Conservation (phyloP, 2,329 filamentous ascomycete species). For the Aspergillus puulaauensis region DNA sequence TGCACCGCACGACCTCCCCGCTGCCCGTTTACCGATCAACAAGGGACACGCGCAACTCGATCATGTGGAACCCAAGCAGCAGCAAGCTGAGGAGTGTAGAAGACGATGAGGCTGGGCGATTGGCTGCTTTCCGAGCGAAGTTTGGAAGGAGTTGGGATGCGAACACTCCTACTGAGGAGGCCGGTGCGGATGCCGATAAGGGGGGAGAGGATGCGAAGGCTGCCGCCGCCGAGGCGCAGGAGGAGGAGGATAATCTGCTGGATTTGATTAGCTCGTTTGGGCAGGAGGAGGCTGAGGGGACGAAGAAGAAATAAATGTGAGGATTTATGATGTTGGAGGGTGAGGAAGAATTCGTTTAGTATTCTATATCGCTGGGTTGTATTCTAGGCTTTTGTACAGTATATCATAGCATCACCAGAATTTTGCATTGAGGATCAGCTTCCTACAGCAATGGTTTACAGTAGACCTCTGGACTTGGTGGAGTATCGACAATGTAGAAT, state of each 20-base stretch:
- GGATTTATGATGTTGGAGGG: not conserved
- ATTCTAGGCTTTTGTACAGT: conserved; percentile 17
- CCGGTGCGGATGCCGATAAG: conserved; percentile 20
- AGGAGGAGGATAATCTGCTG: conserved; percentile 56
- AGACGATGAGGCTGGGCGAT: conserved; percentile 87
- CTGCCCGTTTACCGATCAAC: conserved; percentile 59
- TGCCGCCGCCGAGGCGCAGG: conserved; percentile 43
- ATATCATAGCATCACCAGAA: conserved; percentile 8
- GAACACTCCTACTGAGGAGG: conserved; percentile 31
- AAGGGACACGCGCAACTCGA: conserved; percentile 87
- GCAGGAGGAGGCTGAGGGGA: conserved; percentile 38
- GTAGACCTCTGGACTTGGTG: not conserved
- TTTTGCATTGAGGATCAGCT: not conserved
- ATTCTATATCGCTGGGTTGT: conserved; percentile 11
- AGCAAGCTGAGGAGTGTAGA: conserved; percentile 83
- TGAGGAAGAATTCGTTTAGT: not conserved
- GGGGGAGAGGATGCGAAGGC: conserved; percentile 29
- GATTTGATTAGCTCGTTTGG: conserved; percentile 57
- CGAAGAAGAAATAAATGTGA: conserved; percentile 37
- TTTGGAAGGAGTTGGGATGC: conserved; percentile 86
- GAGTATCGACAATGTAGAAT: conserved; percentile 4
- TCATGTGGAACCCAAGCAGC: conserved; percentile 86
- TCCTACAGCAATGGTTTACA: not conserved
- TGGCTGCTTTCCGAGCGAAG: conserved; percentile 79
- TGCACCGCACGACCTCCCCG: conserved; percentile 51